phyloP scores from a whole-genome alignment of 2,329 filamentous ascomycete species.

The Beauveria sp. region DNA sequence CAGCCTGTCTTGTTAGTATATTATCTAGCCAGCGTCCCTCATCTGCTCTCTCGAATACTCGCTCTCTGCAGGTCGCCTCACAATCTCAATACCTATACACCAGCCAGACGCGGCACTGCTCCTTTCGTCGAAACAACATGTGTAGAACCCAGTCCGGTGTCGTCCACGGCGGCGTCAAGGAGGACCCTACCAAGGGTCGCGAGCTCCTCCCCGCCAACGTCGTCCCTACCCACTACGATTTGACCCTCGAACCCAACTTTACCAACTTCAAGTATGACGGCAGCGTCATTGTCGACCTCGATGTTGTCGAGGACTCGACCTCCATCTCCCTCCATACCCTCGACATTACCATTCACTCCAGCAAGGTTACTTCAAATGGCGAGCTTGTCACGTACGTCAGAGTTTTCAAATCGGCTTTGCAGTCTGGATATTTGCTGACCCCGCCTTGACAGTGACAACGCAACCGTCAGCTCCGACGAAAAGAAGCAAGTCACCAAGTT shows the following conservation, averaged over 20 bases:
- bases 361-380: constrained; percentile 37
- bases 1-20: constrained; percentile 4
- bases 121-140: constrained; percentile 65
- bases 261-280: constrained; percentile 82
- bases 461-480: constrained; percentile 65
- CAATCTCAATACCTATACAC: constrained; percentile 11
- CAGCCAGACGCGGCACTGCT: constrained; percentile 51
- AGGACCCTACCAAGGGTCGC: constrained; percentile 34
- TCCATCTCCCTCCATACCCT: constrained; percentile 83
- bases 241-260: constrained; percentile 88
- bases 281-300: constrained; percentile 75
- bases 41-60: neutral
- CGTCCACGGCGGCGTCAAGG: constrained; percentile 28
- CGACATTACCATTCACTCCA: constrained; percentile 75
- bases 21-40: constrained; percentile 2
- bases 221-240: constrained; percentile 82
- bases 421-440: neutral
- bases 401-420: constrained; percentile 13
- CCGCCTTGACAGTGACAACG: constrained; percentile 23
- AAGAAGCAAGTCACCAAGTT: constrained; percentile 76
- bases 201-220: constrained; percentile 89
- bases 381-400: constrained; percentile 37
- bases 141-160: constrained; percentile 42
- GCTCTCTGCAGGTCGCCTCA: neutral
- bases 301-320: constrained; percentile 75